Conservation (phyloP, 306 rosid genomes). For the Pyrus communis region DNA sequence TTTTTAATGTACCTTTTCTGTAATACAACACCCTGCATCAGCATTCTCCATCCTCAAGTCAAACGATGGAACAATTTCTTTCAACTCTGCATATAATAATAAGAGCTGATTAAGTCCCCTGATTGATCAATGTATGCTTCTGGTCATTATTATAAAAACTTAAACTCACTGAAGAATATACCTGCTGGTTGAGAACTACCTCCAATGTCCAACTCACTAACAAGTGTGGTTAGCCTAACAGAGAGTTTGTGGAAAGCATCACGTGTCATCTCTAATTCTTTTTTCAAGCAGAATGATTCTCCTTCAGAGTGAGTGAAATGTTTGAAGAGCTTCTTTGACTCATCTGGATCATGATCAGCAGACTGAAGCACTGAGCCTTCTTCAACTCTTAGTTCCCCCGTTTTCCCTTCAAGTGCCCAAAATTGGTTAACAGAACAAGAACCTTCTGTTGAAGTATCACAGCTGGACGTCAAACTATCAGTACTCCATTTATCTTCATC, state of each 20-base stretch:
- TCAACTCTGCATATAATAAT: constrained; percentile 43
- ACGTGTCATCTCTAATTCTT: constrained; percentile 43
- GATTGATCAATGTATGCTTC: background rate
- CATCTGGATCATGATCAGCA: constrained; percentile 22
- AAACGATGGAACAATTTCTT: constrained; percentile 26
- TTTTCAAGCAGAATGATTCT: constrained; percentile 32
- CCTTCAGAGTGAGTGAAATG: constrained; percentile 15
- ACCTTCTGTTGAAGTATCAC: constrained; percentile 45
- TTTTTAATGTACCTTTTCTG: constrained; percentile 38
- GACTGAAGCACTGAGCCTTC: constrained; percentile 19
- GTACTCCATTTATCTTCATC: constrained; percentile 48
- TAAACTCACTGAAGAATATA: constrained; percentile 25
- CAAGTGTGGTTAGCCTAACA: constrained; percentile 36
- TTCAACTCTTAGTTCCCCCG: constrained; percentile 18
- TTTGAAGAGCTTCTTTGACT: constrained; percentile 21
- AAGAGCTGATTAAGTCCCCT: constrained; percentile 19
- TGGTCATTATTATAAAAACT: constrained; percentile 1
- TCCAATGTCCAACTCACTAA: constrained; percentile 21
- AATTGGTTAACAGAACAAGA: constrained; percentile 30
- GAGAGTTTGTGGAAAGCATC: constrained; percentile 37
- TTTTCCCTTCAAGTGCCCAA: constrained; percentile 11
- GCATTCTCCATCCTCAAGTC: constrained; percentile 25
- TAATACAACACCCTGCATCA: constrained; percentile 26
- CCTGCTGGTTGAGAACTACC: constrained; percentile 37
- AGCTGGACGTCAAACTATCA: constrained; percentile 54